Base-by-base conservation (phyloP, 345 rosid genomes). In the Cardamine resedifolia region DNA sequence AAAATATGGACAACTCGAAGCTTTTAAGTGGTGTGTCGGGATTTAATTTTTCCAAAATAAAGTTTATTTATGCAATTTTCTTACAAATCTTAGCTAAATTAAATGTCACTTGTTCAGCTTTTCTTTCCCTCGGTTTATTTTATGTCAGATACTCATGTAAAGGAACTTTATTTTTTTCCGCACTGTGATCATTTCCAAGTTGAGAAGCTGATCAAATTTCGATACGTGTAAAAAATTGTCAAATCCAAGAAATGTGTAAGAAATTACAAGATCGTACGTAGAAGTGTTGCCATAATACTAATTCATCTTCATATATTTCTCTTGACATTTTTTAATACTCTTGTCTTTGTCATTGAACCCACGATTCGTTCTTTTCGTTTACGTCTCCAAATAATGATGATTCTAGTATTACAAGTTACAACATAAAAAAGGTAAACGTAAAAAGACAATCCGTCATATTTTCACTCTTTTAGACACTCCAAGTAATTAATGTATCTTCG, bases 131-230 rank as follows among this genome's bases (percentile, higher is more conserved):
- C 45, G n/a, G 33, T 18, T 56, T 56, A 34, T 66, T 58, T 66
- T 66, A 48, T 58, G 34, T 51, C 3, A 20, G 41, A 59, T 59
- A 27, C 68, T 65, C 26, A 31, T 0, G 12, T 67, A 66, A 74
- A 60, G 68, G 58, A 21, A 33, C 78, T 75, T 75, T 75, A 8
- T 0, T 16, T 68, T 2, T 66, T 51, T 52, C 41, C 14, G 16
- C 72, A 66, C 63, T 52, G 49, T 43, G 16, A 75, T 75, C 38
- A 75, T 59, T 56, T 50, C 4, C 39, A 39, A 58, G 53, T 48
- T 47, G 52, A 49, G 19, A 47, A 58, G 41, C 43, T 26, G 3
- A 56, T 56, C 3, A 58, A 57, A 26, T 34, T 66, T 38, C 4
- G 61, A 66, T 7, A 49, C 78, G 62, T 58, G 62, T 74, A 15